Evolutionary conservation across 305 asterid genomes (phyloP), one percentile per base, ranked within the genome.

Genomic region (Solanum hybrid): DNA sequence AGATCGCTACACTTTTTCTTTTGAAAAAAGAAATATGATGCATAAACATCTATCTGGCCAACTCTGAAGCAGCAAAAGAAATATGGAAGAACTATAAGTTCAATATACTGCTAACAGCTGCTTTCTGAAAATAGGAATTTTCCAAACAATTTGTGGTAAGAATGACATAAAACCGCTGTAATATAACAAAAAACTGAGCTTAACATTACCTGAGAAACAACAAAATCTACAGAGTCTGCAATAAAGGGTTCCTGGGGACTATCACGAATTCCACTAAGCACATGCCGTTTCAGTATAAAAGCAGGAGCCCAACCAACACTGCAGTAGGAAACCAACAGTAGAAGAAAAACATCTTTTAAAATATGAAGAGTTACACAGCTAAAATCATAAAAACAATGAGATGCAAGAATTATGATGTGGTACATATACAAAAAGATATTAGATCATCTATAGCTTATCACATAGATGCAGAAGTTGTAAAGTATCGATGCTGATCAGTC

Each of bases 211-310:
- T 97, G 99, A 82, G 99, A 94, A 94, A 97, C 99, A 64, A 97
- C 97, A 91, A 97, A 96, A 91, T 97, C 99, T 86, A 97, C 98
- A 20, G 99, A 96, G 91, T 97, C 99, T 74, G 99, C 99, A 90
- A 97, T 96, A 89, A 97, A 97, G 86, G 99, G 99, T 92, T 97
- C 99, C 90, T 94, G 98, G 86, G 99, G 99, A 88, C 99, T 98
- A 88, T 93, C 97, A 71, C 95, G 99, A 87, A 97, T 97, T 89
- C 99, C 99, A 61, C 92, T 93, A 86, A 97, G 93, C 91, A 97
- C 98, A 90, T 95, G 94, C 24, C 99, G 96, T 93, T 97, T 96
- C 93, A 97, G 95, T 82, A 97, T 94, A 92, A 97, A 96, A 16
- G 98, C 90, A 86, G 99, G 99, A 90, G 98, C 87, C 99, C 98